Conservation (phyloP, 2,329 filamentous ascomycete genomes). For the Cryphonectria radicalis region DNA sequence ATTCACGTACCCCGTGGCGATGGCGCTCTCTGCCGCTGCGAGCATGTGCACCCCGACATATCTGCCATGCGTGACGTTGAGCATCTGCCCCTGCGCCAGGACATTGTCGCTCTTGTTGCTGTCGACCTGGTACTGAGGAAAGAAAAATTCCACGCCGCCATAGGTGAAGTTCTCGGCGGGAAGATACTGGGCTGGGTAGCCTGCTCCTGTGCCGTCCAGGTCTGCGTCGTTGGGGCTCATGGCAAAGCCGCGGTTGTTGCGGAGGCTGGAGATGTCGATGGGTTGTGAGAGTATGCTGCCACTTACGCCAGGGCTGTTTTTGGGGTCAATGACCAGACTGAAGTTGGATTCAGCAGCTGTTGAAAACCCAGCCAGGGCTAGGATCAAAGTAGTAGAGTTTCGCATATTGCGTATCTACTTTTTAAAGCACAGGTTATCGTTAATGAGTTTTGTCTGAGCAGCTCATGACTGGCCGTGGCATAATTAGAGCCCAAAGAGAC, state of each 20-base stretch:
- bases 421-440: background rate
- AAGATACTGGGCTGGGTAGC: slow-evolving; percentile 30
- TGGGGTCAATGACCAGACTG: slow-evolving; percentile 25
- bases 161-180: slow-evolving; percentile 29
- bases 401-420: background rate
- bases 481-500: background rate
- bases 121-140: slow-evolving; percentile 26
- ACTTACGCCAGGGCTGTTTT: slow-evolving; percentile 24
- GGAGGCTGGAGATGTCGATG: slow-evolving; percentile 26
- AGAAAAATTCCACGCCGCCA: slow-evolving; percentile 30
- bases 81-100: slow-evolving; percentile 29
- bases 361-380: slow-evolving; percentile 1
- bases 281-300: slow-evolving; percentile 22
- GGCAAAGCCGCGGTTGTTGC: slow-evolving; percentile 31
- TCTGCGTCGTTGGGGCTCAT: slow-evolving; percentile 30
- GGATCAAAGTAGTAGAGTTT: background rate
- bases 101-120: slow-evolving; percentile 30
- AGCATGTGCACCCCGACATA: slow-evolving; percentile 31
- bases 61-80: slow-evolving; percentile 25
- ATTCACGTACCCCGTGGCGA: slow-evolving; percentile 30
- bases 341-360: background rate
- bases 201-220: slow-evolving; percentile 30
- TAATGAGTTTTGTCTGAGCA: background rate
- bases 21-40: slow-evolving; percentile 30
- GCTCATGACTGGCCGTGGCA: background rate